Conservation (phyloP, 352 stramenopile species). For the Pythium coloratum region DNA sequence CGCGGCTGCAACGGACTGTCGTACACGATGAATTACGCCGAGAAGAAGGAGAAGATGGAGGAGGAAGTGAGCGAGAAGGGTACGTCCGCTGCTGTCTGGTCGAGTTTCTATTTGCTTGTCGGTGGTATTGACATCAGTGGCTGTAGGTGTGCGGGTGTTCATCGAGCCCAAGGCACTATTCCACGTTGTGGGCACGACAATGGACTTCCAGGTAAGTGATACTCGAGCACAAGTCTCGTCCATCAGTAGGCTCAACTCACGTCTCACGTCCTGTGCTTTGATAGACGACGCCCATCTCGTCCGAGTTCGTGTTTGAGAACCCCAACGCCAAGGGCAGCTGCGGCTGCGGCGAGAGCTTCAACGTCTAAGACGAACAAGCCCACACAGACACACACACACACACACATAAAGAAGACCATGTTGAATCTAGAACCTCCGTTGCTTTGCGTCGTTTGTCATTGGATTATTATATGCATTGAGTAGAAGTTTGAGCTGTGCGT, state of each 20-base stretch:
- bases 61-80: slow-evolving; percentile 92
- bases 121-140: not conserved
- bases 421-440: slow-evolving; percentile 4
- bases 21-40: slow-evolving; percentile 99
- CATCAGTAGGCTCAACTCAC: not conserved
- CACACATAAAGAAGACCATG: not conserved
- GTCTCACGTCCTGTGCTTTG: not conserved
- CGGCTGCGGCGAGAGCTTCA: slow-evolving; percentile 99
- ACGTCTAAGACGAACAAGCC: slow-evolving; percentile 81
- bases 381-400: not conserved
- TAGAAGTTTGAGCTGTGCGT: not conserved
- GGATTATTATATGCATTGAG: not conserved
- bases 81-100: slow-evolving; percentile 18
- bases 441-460: not conserved
- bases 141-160: slow-evolving; percentile 93
- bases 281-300: slow-evolving; percentile 94
- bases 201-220: slow-evolving; percentile 93
- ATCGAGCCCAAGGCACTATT: slow-evolving; percentile 99
- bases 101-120: not conserved
- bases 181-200: slow-evolving; percentile 97
- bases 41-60: slow-evolving; percentile 93
- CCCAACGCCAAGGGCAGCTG: slow-evolving; percentile 99
- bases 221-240: not conserved
- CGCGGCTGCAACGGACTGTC: slow-evolving; percentile 98
- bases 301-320: slow-evolving; percentile 99